A percentile compares a stretch with the other conserved stretches of the same genome.
phyloP scores from a whole-genome alignment of 805 yeast genomes.

The Hanseniaspora nectarophila region DNA sequence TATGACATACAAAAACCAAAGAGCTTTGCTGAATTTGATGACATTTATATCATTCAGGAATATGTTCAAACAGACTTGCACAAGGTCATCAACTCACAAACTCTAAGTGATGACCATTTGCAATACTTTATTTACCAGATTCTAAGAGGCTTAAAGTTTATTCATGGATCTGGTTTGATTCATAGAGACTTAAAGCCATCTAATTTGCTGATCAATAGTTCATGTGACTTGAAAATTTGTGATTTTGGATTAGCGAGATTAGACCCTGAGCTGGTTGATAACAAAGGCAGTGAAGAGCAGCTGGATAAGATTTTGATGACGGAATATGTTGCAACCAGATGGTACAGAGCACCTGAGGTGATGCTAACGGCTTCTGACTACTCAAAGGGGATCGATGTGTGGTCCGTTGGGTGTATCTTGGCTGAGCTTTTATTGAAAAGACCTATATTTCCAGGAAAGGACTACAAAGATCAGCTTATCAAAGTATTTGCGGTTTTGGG shows the following conservation, averaged over 20 bases:
- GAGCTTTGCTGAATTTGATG: slow-evolving; percentile 62
- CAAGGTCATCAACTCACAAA: slow-evolving; percentile 69
- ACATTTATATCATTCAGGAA: slow-evolving; percentile 80
- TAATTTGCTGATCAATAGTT: slow-evolving; percentile 72
- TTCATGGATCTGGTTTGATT: slow-evolving; percentile 87
- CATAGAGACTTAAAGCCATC: slow-evolving; percentile 90
- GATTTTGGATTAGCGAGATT: slow-evolving; percentile 80
- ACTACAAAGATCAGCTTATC: slow-evolving; percentile 82
- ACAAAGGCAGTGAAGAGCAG: slow-evolving; percentile 24
- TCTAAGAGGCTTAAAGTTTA: slow-evolving; percentile 73
- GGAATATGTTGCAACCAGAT: slow-evolving; percentile 92
- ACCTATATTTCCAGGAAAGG: slow-evolving; percentile 88
- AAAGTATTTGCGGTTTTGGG: slow-evolving; percentile 77
- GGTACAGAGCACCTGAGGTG: slow-evolving; percentile 97
- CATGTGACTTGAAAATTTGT: slow-evolving; percentile 87
- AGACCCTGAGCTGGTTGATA: slow-evolving; percentile 21
- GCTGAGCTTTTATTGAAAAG: slow-evolving; percentile 80
- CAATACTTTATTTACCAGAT: slow-evolving; percentile 91
- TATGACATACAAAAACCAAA: slow-evolving; percentile 81
- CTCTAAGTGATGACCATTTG: slow-evolving; percentile 79
- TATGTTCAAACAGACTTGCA: slow-evolving; percentile 82
- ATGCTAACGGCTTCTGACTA: slow-evolving; percentile 90
- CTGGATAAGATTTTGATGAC: slow-evolving; percentile 46
- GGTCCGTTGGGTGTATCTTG: slow-evolving; percentile 93
- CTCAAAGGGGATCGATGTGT: slow-evolving; percentile 87